Conservation (phyloP, 2,329 filamentous ascomycete species). For the Lasiodiplodia sp. region DNA sequence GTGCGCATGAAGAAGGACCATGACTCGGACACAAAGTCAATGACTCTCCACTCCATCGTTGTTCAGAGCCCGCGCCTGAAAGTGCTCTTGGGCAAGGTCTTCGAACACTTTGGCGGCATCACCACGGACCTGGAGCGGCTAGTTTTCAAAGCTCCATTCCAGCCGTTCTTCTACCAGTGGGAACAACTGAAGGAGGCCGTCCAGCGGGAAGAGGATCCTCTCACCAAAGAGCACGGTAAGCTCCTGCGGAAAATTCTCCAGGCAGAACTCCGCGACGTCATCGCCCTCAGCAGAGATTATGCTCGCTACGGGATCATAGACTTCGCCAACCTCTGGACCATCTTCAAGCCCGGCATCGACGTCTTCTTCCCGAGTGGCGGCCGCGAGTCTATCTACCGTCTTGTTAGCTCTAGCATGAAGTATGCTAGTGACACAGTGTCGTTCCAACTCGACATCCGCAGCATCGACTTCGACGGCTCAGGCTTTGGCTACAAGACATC, state of each 20-base stretch:
- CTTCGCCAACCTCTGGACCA: slow-evolving; percentile 54
- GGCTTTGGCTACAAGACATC: slow-evolving; percentile 41
- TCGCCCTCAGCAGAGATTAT: slow-evolving; percentile 50
- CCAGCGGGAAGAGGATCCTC: slow-evolving; percentile 37
- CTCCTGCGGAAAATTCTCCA: slow-evolving; percentile 48
- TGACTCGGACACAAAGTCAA: neutral
- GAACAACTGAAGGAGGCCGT: slow-evolving; percentile 36
- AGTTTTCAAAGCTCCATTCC: slow-evolving; percentile 44
- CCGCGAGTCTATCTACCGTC: slow-evolving; percentile 42
- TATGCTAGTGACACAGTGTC: slow-evolving; percentile 45
- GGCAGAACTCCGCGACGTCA: slow-evolving; percentile 51
- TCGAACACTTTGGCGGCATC: slow-evolving; percentile 43
- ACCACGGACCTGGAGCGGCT: slow-evolving; percentile 42
- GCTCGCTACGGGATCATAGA: slow-evolving; percentile 49
- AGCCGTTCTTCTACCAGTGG: slow-evolving; percentile 48
- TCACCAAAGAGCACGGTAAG: slow-evolving; percentile 48
- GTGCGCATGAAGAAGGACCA: slow-evolving; percentile 32
- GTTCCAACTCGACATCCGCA: slow-evolving; percentile 44
- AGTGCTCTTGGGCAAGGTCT: slow-evolving; percentile 40
- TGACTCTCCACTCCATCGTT: slow-evolving; percentile 41
- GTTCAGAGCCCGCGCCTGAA: slow-evolving; percentile 46
- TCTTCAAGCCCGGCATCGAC: slow-evolving; percentile 48
- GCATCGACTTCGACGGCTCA: slow-evolving; percentile 47
- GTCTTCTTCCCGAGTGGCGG: slow-evolving; percentile 46
- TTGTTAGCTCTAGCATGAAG: slow-evolving; percentile 40